Evolutionary conservation across 2,329 filamentous ascomycete species (phyloP).

Genomic region (Lachnellula occidentalis): DNA sequence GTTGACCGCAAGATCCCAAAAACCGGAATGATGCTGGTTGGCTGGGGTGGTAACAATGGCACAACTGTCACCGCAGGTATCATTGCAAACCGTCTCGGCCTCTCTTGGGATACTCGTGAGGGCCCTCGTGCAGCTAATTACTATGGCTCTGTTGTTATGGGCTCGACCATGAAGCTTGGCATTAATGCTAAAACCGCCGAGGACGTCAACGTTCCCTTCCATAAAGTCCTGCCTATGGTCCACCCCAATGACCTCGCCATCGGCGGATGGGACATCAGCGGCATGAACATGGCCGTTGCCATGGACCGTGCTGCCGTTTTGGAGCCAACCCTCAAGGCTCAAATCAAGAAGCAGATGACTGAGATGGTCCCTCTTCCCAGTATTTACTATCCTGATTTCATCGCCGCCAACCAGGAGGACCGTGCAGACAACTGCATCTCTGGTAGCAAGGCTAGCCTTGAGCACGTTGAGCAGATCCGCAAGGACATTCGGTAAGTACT

Average conservation of each 20-base stretch:
- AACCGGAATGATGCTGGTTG: slow-evolving; percentile 94
- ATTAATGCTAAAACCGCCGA: slow-evolving; percentile 75
- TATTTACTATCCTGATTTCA: slow-evolving; percentile 99
- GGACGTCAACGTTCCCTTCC: slow-evolving; percentile 96
- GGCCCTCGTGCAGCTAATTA: slow-evolving; percentile 84
- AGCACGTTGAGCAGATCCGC: slow-evolving; percentile 88
- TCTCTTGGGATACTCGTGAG: slow-evolving; percentile 92
- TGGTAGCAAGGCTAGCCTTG: slow-evolving; percentile 77
- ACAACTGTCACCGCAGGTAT: slow-evolving; percentile 96
- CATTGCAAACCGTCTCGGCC: slow-evolving; percentile 82
- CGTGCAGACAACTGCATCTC: slow-evolving; percentile 86
- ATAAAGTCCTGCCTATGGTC: slow-evolving; percentile 89
- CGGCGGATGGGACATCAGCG: slow-evolving; percentile 96
- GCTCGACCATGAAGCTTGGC: slow-evolving; percentile 94
- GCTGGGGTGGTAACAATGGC: slow-evolving; percentile 97
- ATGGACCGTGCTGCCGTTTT: slow-evolving; percentile 96
- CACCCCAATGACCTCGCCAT: slow-evolving; percentile 94
- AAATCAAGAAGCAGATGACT: slow-evolving; percentile 90
- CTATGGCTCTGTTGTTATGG: slow-evolving; percentile 97
- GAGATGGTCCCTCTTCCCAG: slow-evolving; percentile 83
- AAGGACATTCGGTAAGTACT: slow-evolving; percentile 72
- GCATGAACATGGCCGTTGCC: slow-evolving; percentile 78
- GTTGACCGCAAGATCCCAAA: slow-evolving; percentile 89
- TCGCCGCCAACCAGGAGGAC: slow-evolving; percentile 95
- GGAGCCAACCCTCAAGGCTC: slow-evolving; percentile 86